A percentile compares a stretch with the other conserved stretches of the same genome.
Conservation (phyloP, 2,329 filamentous ascomycete genomes). For the Ascochyta clinopodiicola region DNA sequence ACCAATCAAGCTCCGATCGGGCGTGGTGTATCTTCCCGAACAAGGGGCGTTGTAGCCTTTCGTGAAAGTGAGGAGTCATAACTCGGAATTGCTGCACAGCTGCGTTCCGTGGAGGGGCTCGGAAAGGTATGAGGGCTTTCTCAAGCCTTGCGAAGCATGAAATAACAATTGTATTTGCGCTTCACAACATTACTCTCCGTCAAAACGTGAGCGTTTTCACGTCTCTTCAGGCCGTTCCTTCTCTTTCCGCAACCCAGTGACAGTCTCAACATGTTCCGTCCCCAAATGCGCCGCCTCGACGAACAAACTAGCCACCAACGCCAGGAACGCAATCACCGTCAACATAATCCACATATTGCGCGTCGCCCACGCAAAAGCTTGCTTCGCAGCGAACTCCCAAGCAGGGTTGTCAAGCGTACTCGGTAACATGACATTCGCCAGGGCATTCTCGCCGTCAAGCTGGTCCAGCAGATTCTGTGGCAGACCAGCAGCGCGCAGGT, state of each 20-base stretch:
- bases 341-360: slow-evolving; percentile 59
- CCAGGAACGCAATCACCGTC: slow-evolving; percentile 48
- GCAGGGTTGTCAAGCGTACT: slow-evolving; percentile 54
- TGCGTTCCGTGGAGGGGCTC: too few species aligned
- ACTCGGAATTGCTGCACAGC: too few species aligned
- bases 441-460: slow-evolving; percentile 65
- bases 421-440: slow-evolving; percentile 66
- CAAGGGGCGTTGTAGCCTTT: too few species aligned
- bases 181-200: too few species aligned
- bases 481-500: slow-evolving; percentile 57
- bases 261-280: slow-evolving; percentile 55
- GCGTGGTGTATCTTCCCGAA: too few species aligned
- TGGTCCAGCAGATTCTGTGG: slow-evolving; percentile 55
- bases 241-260: slow-evolving; percentile 52
- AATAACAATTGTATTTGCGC: too few species aligned
- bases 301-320: slow-evolving; percentile 48
- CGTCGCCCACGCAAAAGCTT: slow-evolving; percentile 52
- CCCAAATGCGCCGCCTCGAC: slow-evolving; percentile 50
- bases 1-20: too few species aligned
- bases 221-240: slow-evolving; percentile 4
- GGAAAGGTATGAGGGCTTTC: too few species aligned
- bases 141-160: too few species aligned
- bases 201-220: too few species aligned
- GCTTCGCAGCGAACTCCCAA: slow-evolving; percentile 52
- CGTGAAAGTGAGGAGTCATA: too few species aligned